A percentile compares a stretch with the other conserved stretches of the same genome.
phyloP scores from a whole-genome alignment of 2,329 filamentous ascomycete genomes.

The Talaromyces sp. region DNA sequence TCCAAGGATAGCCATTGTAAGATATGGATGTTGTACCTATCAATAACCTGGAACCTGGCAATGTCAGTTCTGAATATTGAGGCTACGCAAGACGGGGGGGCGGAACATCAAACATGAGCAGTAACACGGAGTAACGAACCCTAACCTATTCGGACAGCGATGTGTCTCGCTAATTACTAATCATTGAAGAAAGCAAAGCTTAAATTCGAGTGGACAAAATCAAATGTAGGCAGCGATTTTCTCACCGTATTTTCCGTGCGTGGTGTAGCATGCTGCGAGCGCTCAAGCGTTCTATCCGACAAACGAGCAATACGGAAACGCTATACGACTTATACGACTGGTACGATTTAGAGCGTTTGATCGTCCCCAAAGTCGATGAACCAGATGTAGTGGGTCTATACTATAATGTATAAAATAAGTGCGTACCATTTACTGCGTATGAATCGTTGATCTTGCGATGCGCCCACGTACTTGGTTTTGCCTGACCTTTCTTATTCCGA shows the following conservation, averaged over 20 bases:
- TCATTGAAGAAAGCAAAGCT: not conserved
- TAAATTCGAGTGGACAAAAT: not conserved
- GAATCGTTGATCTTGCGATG: not conserved
- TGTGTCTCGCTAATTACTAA: not conserved
- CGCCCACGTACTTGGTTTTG: not conserved
- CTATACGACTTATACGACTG: not conserved
- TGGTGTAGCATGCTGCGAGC: not conserved
- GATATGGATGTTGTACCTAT: not conserved
- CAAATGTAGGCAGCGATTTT: not conserved
- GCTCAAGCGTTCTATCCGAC: not conserved
- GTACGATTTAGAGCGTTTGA: not conserved
- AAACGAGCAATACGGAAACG: not conserved
- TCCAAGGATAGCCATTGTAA: not conserved
- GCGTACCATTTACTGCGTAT: not conserved
- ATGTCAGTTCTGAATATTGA: not conserved
- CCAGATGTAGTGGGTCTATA: not conserved
- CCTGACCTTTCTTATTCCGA: too few species aligned
- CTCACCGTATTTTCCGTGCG: not conserved
- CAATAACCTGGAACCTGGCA: not conserved
- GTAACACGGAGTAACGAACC: not conserved
- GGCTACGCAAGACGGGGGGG: not conserved
- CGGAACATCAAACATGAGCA: not conserved
- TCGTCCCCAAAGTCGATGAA: not conserved
- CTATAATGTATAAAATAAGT: not conserved
- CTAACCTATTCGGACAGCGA: not conserved